A percentile compares a stretch with the other conserved stretches of the same genome.
Evolutionary conservation across 1,284 basidiomycete species (phyloP).

Genomic region (Anthracocystis setariae): DNA sequence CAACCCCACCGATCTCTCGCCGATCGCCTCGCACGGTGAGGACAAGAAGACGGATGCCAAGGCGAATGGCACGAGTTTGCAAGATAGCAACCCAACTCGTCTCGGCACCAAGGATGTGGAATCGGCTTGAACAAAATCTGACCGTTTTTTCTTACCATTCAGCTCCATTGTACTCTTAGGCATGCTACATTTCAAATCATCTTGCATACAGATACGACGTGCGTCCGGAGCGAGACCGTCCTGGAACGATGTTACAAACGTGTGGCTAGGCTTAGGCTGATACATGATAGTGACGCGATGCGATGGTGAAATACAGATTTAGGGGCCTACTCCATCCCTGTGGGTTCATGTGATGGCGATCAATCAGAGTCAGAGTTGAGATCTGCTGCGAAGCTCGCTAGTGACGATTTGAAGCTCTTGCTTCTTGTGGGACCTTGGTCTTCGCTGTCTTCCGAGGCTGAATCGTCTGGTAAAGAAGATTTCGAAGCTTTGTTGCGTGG

Average conservation of each 20-base stretch:
- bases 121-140: background rate
- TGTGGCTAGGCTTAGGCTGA: too few relatives aligned
- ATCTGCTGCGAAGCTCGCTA: slow-evolving; percentile 46
- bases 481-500: background rate
- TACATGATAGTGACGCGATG: too few relatives aligned
- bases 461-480: background rate
- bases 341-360: too few relatives aligned
- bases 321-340: too few relatives aligned
- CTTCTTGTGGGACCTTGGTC: slow-evolving; percentile 29
- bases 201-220: too few relatives aligned
- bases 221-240: too few relatives aligned
- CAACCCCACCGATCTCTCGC: slow-evolving; percentile 27
- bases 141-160: background rate
- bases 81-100: slow-evolving; percentile 26
- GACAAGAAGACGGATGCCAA: slow-evolving; percentile 40
- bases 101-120: slow-evolving; percentile 38
- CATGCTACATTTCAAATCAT: background rate
- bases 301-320: too few relatives aligned
- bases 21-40: slow-evolving; percentile 18
- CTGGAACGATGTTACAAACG: too few relatives aligned
- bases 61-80: background rate
- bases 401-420: slow-evolving; percentile 40
- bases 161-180: background rate
- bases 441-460: slow-evolving; percentile 24
- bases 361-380: slow-evolving; percentile 48